Conservation (phyloP, 306 rosid genomes). For the Dryas octopetala region DNA sequence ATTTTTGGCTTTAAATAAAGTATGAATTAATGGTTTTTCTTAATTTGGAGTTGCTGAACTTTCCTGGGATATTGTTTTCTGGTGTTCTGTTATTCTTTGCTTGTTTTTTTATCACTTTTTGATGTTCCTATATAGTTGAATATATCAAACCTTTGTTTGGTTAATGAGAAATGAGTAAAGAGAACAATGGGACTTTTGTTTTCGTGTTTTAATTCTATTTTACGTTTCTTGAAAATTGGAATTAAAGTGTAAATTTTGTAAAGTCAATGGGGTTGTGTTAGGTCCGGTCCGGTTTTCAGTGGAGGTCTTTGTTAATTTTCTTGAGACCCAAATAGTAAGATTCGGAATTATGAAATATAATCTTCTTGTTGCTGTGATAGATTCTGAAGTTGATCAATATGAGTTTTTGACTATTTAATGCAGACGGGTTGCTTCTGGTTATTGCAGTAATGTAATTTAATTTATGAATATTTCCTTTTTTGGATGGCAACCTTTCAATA, state of each 20-base stretch:
- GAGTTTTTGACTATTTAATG: background rate
- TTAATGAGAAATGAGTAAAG: background rate
- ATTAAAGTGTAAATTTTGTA: too few species aligned
- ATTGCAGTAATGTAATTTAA: background rate
- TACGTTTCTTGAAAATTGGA: too few species aligned
- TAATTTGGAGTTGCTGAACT: too few species aligned
- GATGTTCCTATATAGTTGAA: background rate
- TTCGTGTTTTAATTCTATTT: background rate
- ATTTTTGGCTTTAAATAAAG: too few species aligned
- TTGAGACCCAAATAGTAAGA: background rate
- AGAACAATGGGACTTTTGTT: background rate
- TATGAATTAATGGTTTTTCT: too few species aligned
- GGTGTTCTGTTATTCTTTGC: too few species aligned
- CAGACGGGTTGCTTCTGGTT: background rate
- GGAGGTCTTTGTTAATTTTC: background rate
- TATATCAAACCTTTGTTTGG: background rate
- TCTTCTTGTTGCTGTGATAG: background rate
- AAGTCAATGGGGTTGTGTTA: background rate
- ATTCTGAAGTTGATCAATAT: background rate
- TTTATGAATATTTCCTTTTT: too few species aligned
- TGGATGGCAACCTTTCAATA: too few species aligned
- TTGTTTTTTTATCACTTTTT: background rate
- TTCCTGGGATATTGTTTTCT: too few species aligned
- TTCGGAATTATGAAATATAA: background rate
- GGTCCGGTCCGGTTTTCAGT: background rate